These are phyloP conservation scores for Cryptosporidium parvum DNA, from an alignment of 169 alveolate species.

Conservation along the genomic window DNA sequence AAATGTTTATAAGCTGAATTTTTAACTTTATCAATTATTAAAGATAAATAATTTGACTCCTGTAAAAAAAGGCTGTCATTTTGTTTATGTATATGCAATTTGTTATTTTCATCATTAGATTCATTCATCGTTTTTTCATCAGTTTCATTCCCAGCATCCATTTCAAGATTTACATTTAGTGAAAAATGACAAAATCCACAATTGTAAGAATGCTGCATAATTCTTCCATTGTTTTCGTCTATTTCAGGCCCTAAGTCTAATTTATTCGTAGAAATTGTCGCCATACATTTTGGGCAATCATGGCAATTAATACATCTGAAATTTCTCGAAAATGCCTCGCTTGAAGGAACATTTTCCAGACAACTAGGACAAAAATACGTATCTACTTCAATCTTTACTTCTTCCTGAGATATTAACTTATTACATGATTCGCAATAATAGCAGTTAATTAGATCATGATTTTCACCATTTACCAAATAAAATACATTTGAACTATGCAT, in stretches of 20 bases:
- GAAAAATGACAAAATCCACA: constrained; percentile 33
- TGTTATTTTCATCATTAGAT: too few relatives aligned
- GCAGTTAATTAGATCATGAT: constrained; percentile 26
- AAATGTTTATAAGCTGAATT: neutral
- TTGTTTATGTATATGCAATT: neutral
- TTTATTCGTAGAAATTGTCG: constrained; percentile 9
- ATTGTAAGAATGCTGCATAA: neutral
- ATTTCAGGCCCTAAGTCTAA: neutral
- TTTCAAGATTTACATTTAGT: neutral
- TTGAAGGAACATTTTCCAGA: constrained; percentile 79
- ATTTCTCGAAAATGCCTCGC: constrained; percentile 80
- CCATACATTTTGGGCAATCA: constrained; percentile 81
- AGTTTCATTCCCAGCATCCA: neutral
- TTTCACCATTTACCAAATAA: constrained; percentile 19
- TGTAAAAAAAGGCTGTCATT: neutral
- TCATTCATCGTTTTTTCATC: neutral
- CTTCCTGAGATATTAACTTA: constrained; percentile 29
- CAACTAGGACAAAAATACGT: constrained; percentile 82
- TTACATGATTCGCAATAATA: constrained; percentile 74
- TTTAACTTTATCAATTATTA: neutral
- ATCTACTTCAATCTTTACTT: constrained; percentile 80
- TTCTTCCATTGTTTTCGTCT: neutral
- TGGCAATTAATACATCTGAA: constrained; percentile 79
- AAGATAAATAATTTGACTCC: constrained; percentile 1
- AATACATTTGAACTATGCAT: constrained; percentile 3